Conservation (phyloP, 2,329 filamentous ascomycete species). For the Neopestalotiopsis sp. region DNA sequence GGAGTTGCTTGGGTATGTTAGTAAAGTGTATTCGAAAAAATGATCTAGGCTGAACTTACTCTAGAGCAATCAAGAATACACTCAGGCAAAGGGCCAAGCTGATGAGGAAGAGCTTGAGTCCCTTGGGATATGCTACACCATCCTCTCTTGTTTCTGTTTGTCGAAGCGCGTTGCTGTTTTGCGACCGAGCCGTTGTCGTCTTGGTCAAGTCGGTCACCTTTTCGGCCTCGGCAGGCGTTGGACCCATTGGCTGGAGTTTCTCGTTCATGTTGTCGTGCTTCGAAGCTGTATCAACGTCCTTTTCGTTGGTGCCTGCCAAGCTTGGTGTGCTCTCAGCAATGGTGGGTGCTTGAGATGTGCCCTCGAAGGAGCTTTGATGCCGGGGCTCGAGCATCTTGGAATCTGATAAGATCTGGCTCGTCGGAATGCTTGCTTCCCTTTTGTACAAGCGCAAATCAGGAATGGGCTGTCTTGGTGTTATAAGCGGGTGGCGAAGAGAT, state of each 20-base stretch:
- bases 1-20: slow-evolving; percentile 29
- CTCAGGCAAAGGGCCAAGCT: slow-evolving; percentile 49
- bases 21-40: neutral
- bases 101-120: slow-evolving; percentile 44
- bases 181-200: slow-evolving; percentile 33
- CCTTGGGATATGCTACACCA: slow-evolving; percentile 43
- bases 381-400: slow-evolving; percentile 10
- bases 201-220: slow-evolving; percentile 26
- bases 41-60: slow-evolving; percentile 35
- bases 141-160: slow-evolving; percentile 41
- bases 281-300: slow-evolving; percentile 25
- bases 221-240: slow-evolving; percentile 20
- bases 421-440: neutral
- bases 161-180: slow-evolving; percentile 30
- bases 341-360: slow-evolving; percentile 26
- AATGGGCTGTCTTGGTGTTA: neutral
- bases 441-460: neutral
- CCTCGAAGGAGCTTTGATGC: slow-evolving; percentile 17
- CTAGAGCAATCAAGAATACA: slow-evolving; percentile 50
- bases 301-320: slow-evolving; percentile 27
- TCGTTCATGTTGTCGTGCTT: slow-evolving; percentile 5
- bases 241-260: slow-evolving; percentile 15
- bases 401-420: neutral
- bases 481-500: neutral
- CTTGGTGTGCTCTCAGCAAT: slow-evolving; percentile 30